Conservation (phyloP, 1,284 basidiomycete genomes). For the Puccinia horiana region DNA sequence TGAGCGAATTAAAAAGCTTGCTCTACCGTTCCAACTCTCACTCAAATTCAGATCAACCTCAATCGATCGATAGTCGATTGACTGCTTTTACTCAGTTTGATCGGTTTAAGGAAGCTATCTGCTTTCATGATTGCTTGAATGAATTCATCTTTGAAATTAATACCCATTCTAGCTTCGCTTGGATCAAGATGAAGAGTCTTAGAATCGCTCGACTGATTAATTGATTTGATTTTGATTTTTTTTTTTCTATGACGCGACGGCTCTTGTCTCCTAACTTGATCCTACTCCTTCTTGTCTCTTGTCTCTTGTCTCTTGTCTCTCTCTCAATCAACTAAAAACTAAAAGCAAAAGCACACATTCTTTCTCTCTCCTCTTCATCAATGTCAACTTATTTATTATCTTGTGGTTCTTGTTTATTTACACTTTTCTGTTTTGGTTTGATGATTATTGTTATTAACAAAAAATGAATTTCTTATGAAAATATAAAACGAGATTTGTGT, state of each 20-base stretch:
- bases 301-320: not conserved
- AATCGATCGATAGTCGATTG: constrained; percentile 38
- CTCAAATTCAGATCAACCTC: constrained; percentile 16
- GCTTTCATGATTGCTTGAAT: constrained; percentile 59
- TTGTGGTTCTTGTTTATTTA: no score
- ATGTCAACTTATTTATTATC: not conserved
- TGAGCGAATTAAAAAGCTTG: not conserved
- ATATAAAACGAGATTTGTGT: no score
- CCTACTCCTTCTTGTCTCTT: not conserved
- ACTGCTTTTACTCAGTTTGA: constrained; percentile 52
- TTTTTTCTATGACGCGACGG: no score
- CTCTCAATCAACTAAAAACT: no score
- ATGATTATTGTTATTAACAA: no score
- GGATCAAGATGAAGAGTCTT: constrained; percentile 64
- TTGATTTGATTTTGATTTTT: not conserved
- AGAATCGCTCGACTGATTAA: constrained; percentile 62
- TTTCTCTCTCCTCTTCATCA: not conserved
- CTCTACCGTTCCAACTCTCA: not conserved
- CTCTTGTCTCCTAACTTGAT: not conserved
- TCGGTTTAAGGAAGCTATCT: constrained; percentile 32
- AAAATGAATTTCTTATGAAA: no score
- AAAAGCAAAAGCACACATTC: no score
- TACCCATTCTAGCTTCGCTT: constrained; percentile 69
- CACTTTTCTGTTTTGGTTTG: no score
- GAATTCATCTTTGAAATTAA: constrained; percentile 74